These are phyloP conservation scores for Podosphaera leucotricha DNA, from an alignment of 2,329 filamentous ascomycete genomes.

Conservation along the genomic window DNA sequence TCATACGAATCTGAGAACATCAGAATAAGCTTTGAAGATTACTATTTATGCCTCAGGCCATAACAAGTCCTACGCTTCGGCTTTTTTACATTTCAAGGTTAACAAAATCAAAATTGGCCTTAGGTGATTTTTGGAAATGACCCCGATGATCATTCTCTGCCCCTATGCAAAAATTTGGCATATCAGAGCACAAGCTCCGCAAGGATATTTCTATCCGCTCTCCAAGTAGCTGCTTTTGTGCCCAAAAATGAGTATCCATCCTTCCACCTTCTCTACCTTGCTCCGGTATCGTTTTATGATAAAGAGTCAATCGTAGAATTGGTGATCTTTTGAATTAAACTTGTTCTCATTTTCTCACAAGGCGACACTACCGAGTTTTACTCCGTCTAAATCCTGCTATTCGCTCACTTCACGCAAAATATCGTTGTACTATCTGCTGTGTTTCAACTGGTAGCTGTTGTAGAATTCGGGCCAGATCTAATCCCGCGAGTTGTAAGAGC, in stretches of 20 bases:
- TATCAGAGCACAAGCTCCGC: not conserved
- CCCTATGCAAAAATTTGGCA: not conserved
- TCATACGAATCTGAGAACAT: not conserved
- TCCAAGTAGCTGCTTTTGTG: not conserved
- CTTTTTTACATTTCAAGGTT: not conserved
- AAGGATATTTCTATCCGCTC: not conserved
- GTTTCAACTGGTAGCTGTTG: conserved; percentile 55
- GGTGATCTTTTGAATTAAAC: not conserved
- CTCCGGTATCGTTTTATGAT: no score
- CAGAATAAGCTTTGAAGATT: not conserved
- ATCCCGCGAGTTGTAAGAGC: conserved; percentile 46
- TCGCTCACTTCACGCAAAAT: conserved; percentile 35
- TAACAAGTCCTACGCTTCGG: not conserved
- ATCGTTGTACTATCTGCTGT: conserved; percentile 55
- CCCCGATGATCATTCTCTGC: not conserved
- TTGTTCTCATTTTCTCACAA: not conserved
- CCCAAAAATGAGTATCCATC: not conserved
- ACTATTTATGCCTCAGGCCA: not conserved
- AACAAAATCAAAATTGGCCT: not conserved
- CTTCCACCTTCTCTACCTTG: not conserved
- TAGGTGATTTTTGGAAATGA: not conserved
- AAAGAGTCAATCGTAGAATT: not conserved
- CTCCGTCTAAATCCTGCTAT: not conserved
- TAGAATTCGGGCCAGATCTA: conserved; percentile 56
- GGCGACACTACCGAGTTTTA: not conserved